These are phyloP conservation scores for Pestalotiopsis sp. DNA, from an alignment of 2,329 filamentous ascomycete genomes.

Conservation along the genomic window DNA sequence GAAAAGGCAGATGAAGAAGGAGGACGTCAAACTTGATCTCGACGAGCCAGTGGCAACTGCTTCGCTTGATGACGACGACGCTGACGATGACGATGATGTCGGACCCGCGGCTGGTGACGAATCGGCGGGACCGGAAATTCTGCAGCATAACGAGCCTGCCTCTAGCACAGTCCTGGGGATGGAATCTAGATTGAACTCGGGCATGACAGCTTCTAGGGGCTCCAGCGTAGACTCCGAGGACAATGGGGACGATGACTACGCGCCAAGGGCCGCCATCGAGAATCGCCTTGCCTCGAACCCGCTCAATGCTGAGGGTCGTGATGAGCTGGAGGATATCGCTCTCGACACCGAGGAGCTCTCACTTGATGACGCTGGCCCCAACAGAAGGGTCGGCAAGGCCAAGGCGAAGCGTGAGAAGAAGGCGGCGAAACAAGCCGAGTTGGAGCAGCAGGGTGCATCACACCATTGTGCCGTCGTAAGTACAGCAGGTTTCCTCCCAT, in stretches of 20 bases:
- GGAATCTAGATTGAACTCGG: conserved; percentile 4
- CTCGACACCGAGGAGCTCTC: conserved; percentile 27
- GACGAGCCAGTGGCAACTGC: conserved; percentile 11
- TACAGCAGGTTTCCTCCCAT: conserved; percentile 11
- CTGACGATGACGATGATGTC: neutral
- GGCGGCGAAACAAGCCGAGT: conserved; percentile 41
- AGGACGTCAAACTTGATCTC: conserved; percentile 61
- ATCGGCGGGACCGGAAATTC: conserved; percentile 7
- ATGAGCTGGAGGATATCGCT: conserved; percentile 1
- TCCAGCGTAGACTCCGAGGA: conserved; percentile 17
- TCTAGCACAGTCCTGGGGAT: neutral
- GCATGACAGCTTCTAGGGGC: conserved; percentile 1
- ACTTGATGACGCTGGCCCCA: conserved; percentile 23
- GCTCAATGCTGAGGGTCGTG: conserved; percentile 16
- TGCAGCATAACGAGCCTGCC: neutral
- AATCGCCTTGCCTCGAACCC: conserved; percentile 35
- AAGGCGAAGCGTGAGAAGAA: conserved; percentile 54
- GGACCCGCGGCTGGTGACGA: conserved; percentile 11
- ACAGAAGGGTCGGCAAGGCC: conserved; percentile 52
- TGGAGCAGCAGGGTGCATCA: conserved; percentile 32
- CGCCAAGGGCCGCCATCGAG: conserved; percentile 45
- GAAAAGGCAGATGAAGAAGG: conserved; percentile 78
- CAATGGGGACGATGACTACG: conserved; percentile 46
- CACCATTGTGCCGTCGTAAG: conserved; percentile 31
- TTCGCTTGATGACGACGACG: neutral